Base-by-base conservation (phyloP, 495 filamentous ascomycete genomes). In the Xylaria longipes region DNA sequence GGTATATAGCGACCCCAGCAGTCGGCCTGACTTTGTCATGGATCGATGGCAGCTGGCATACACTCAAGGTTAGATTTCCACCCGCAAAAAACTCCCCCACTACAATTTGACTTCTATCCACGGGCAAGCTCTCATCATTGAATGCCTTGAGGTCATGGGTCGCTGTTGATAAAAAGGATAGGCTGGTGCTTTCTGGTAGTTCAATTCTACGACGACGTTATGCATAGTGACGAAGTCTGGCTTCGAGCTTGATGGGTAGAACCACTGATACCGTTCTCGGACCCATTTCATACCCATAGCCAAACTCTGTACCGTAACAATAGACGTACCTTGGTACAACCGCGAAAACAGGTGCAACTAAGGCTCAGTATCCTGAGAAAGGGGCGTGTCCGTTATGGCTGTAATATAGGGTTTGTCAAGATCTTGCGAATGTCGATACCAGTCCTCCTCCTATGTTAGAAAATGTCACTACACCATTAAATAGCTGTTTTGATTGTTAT, bases 1-100 rank as follows among this genome's bases (percentile, higher is more conserved):
- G 77, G 46, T 82, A 83, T 5, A 83, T 15, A 1, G 80, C 76
- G 2, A 83, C 17, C 11, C 74, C 79, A 9, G 82, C 82, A 20
- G 52, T 61, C 29, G 74, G 81, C 48, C 11, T 52, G 25, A 14
- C 31, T 74, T 73, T 22, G 68, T 27, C 48, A 52, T 25, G 70
- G 39, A 82, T 72, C 15, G 68, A 72, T 0, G 75, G 74, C 1
- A 82, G 71, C 33, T 81, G 78, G 17, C 75, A 73, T 0, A 78
- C 72, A 15, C 73, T 65, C 25, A 84, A 71, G 0, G 78, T 57
- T 9, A 84, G 72, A 69, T 76, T 84, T 8, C 48, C 48, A 5
- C 48, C 48, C 48, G 48, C 48, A 11, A 25, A 52, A 14, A 52
- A 52, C 22, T 22, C 48, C 3, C 48, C 52, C 31, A 31, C 12